phyloP scores from a whole-genome alignment of 2,329 filamentous ascomycete genomes.

The Sporothrix brasiliensis region DNA sequence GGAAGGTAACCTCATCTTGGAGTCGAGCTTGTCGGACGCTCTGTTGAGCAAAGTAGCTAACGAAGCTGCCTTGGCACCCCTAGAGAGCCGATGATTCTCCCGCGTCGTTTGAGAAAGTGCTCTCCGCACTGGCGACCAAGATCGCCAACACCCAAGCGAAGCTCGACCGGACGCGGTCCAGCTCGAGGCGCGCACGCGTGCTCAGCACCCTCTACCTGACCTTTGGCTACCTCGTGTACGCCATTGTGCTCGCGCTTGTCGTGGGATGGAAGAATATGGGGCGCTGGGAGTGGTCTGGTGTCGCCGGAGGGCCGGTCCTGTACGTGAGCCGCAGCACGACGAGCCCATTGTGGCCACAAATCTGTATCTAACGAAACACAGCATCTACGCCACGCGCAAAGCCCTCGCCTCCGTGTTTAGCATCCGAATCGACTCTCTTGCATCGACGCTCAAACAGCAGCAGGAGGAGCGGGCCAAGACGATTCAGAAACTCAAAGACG shows the following conservation, averaged over 20 bases:
- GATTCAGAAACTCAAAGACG: slow-evolving; percentile 91
- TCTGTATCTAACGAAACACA: slow-evolving; percentile 42
- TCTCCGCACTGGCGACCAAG: slow-evolving; percentile 79
- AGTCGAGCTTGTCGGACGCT: neutral
- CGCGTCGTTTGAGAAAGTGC: slow-evolving; percentile 88
- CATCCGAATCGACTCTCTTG: slow-evolving; percentile 73
- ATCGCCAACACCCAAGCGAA: slow-evolving; percentile 74
- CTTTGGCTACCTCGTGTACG: slow-evolving; percentile 86
- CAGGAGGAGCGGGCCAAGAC: slow-evolving; percentile 80
- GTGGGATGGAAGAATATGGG: slow-evolving; percentile 82
- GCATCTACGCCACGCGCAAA: slow-evolving; percentile 77
- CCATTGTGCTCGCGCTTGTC: slow-evolving; percentile 79
- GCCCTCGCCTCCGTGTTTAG: slow-evolving; percentile 72
- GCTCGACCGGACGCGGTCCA: slow-evolving; percentile 72
- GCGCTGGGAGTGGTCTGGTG: slow-evolving; percentile 72
- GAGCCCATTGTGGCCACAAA: neutral
- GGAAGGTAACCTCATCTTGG: slow-evolving; percentile 32
- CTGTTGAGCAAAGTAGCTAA: neutral
- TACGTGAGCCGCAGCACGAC: slow-evolving; percentile 48
- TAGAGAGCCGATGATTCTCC: slow-evolving; percentile 80
- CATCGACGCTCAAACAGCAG: slow-evolving; percentile 70
- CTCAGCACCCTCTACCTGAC: slow-evolving; percentile 88
- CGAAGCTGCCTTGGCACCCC: neutral
- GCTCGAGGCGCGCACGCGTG: slow-evolving; percentile 76
- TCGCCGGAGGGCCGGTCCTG: slow-evolving; percentile 78